Evolutionary conservation across 208 protist genomes (phyloP).

Genomic region (Trypanosoma lewisi): DNA sequence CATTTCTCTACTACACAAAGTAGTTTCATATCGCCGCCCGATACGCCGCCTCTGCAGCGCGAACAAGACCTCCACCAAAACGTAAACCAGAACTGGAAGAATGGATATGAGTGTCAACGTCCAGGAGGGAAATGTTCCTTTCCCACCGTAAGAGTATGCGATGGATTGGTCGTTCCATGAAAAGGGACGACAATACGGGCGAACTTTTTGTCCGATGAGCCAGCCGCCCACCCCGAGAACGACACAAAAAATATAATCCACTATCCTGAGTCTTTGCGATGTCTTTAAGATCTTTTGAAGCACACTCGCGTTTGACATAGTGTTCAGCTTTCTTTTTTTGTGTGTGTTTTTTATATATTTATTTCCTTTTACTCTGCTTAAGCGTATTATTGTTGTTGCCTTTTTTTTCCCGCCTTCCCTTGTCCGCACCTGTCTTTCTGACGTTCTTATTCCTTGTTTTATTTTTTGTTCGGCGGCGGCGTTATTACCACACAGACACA

Average conservation of each 20-base stretch:
- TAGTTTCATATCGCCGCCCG: too few species aligned
- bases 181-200: constrained; percentile 51
- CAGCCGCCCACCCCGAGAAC: not conserved
- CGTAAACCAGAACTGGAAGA: constrained; percentile 23
- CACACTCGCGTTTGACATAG: too few species aligned
- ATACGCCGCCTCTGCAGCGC: constrained; percentile 11
- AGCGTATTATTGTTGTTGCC: too few species aligned
- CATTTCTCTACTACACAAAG: too few species aligned
- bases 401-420: too few species aligned
- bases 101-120: constrained; percentile 40
- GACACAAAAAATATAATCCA: constrained; percentile 19
- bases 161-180: constrained; percentile 48
- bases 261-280: not conserved
- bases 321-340: not conserved
- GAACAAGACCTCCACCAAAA: constrained; percentile 14
- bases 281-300: not conserved
- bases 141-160: constrained; percentile 26
- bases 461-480: too few species aligned
- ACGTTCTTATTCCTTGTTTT: not conserved
- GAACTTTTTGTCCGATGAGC: constrained; percentile 3
- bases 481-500: too few species aligned
- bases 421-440: not conserved
- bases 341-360: constrained; percentile 5
- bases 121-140: constrained; percentile 49
- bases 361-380: not conserved